Base-by-base conservation (phyloP, 1,139 yeast genomes). In the Meyerozyma guilliermondii region DNA sequence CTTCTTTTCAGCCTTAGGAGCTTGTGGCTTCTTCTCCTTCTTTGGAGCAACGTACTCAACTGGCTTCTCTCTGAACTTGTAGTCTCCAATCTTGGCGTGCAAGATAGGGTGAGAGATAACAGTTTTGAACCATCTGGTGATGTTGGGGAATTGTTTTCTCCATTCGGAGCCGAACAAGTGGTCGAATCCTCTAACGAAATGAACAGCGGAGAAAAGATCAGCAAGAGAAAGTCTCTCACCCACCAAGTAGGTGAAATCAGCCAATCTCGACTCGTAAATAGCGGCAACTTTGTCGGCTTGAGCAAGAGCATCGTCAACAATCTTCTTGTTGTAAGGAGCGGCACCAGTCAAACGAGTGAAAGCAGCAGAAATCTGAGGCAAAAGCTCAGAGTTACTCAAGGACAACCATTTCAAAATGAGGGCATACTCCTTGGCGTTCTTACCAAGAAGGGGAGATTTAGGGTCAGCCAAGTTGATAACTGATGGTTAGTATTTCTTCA, bases 151-250 rank as follows among this genome's bases (percentile, higher is more conserved):
- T 47, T 73, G 57, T 53, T 74, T 71, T 70, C 89, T 82, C 91
- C 92, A 88, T 59, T 82, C 82, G 41, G 71, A 58, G 62, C 91
- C 98, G 66, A 79, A 85, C 51, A 87, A 64, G 66, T 60, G 58
- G 53, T 76, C 68, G 74, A 86, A 87, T 50, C 83, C 84, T 71
- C 91, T 80, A 63, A 67, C 58, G 56, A 80, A 68, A 52, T 73
- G 60, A 48, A 81, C 59, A 54, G 85, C 91, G 55, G 75, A 68
- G 59, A 78, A 76, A 56, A 87, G 63, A 71, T 92, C 98, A 60
- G 97, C 98, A 51, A 83, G 64, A 44, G 97, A 74, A 59, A 87
- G 60, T 73, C 92, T 80, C 75, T 91, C 97, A 63, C 95, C 94
- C 58, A 83, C 97, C 64, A 92, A 80, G 76, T 78, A 92, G 50